Conservation (phyloP, 768 basidiomycete species). For the Podaxis sp. region DNA sequence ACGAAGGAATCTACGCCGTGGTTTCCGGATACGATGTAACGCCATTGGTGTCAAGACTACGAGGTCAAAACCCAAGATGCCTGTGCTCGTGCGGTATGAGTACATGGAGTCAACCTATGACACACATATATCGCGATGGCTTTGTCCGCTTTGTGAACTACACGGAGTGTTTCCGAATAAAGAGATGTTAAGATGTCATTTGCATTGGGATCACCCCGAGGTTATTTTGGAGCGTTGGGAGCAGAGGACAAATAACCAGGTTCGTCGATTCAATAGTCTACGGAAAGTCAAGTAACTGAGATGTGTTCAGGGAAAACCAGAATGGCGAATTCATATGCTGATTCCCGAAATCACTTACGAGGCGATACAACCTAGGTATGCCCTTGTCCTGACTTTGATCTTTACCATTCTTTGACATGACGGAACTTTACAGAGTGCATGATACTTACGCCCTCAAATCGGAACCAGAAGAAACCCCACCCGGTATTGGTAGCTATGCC, state of each 20-base stretch:
- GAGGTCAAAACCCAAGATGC: neutral
- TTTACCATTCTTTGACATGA: neutral
- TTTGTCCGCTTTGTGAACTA: conserved; percentile 19
- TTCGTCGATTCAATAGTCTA: neutral
- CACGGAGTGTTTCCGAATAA: conserved; percentile 17
- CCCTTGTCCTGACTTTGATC: neutral
- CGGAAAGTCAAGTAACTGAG: neutral
- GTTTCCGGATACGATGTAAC: conserved; percentile 18
- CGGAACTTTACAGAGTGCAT: neutral
- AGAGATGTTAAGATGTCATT: conserved; percentile 13
- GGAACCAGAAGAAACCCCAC: conserved; percentile 3
- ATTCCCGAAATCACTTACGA: conserved; percentile 8
- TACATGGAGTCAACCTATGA: conserved; percentile 8
- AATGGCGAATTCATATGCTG: conserved; percentile 12
- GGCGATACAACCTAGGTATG: conserved; percentile 1
- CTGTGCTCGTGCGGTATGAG: conserved; percentile 9
- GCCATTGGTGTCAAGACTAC: conserved; percentile 13
- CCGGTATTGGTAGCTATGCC: neutral
- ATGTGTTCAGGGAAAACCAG: conserved; percentile 5
- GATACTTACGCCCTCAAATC: neutral
- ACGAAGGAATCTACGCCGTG: conserved; percentile 14
- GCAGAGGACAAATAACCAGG: conserved; percentile 13
- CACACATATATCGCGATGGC: conserved; percentile 6
- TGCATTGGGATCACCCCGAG: conserved; percentile 18
- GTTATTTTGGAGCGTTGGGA: conserved; percentile 17